These are phyloP conservation scores for Dryadomyces quercivorus DNA, from an alignment of 2,329 filamentous ascomycete genomes.

Conservation along the genomic window DNA sequence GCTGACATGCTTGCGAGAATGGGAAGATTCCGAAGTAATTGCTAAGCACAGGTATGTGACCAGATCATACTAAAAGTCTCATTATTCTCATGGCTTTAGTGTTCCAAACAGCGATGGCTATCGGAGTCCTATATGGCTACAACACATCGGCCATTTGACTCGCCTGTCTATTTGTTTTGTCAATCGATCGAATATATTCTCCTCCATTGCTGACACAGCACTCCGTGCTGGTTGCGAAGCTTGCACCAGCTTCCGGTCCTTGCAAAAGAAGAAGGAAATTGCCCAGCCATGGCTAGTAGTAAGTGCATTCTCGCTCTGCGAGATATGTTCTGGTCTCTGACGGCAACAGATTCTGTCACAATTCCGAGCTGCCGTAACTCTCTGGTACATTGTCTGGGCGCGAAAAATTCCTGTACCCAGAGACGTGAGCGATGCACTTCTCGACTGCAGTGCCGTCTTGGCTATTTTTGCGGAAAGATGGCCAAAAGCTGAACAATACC, in stretches of 20 bases:
- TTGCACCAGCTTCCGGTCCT: slow-evolving; percentile 1
- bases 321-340: background rate
- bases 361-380: slow-evolving; percentile 5
- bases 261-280: slow-evolving; percentile 4
- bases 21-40: slow-evolving; percentile 4
- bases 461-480: slow-evolving; percentile 23
- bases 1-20: background rate
- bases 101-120: slow-evolving; percentile 5
- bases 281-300: slow-evolving; percentile 7
- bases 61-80: background rate
- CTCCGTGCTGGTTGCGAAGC: slow-evolving; percentile 1
- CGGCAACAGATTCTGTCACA: background rate
- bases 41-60: slow-evolving; percentile 1
- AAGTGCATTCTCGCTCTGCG: background rate
- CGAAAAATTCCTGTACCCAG: background rate
- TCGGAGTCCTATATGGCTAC: slow-evolving; percentile 3
- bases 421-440: slow-evolving; percentile 17
- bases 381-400: slow-evolving; percentile 7
- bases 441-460: slow-evolving; percentile 23
- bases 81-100: background rate
- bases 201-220: background rate
- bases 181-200: background rate
- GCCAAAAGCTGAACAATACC: slow-evolving; percentile 21
- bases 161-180: slow-evolving; percentile 4
- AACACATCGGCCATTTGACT: slow-evolving; percentile 6